Conservation (phyloP, 805 yeast genomes). For the Clavispora carvajalis region DNA sequence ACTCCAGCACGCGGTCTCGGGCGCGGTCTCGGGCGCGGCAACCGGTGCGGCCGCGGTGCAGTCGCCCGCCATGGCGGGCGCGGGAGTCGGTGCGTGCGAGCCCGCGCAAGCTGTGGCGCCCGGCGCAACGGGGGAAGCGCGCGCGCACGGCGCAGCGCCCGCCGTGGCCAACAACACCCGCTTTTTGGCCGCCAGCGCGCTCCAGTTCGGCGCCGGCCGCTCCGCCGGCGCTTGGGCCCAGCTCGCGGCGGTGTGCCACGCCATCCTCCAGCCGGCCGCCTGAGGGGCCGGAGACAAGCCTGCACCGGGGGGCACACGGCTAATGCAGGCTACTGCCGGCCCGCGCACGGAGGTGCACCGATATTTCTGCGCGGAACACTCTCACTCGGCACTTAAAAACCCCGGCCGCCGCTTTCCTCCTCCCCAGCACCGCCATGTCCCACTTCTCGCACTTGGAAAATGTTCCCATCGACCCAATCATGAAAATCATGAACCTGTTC, state of each 20-base stretch:
- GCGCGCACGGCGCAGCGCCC: too few species aligned
- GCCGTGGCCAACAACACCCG: conserved; percentile 26
- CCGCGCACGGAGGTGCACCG: neutral
- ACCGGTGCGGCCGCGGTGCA: too few species aligned
- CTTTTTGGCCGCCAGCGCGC: conserved; percentile 25
- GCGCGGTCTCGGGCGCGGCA: neutral
- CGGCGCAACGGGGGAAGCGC: too few species aligned
- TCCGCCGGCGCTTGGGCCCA: neutral
- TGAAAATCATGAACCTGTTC: conserved; percentile 12
- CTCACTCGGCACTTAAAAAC: neutral
- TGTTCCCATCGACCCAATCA: conserved; percentile 14
- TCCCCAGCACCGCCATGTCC: neutral
- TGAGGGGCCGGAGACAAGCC: too few species aligned
- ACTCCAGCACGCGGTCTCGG: conserved; percentile 4
- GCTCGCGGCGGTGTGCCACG: neutral
- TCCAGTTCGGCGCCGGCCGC: neutral
- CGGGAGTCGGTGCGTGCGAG: too few species aligned
- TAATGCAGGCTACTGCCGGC: neutral
- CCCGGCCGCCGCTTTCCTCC: neutral
- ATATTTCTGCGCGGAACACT: neutral
- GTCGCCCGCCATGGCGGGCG: conserved; percentile 5
- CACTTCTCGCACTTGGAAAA: conserved; percentile 8
- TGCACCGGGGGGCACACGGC: neutral
- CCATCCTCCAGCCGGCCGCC: neutral
- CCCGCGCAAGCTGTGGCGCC: too few species aligned